Evolutionary conservation across 2,329 filamentous ascomycete genomes (phyloP).

Genomic region (Elsinoe australis): DNA sequence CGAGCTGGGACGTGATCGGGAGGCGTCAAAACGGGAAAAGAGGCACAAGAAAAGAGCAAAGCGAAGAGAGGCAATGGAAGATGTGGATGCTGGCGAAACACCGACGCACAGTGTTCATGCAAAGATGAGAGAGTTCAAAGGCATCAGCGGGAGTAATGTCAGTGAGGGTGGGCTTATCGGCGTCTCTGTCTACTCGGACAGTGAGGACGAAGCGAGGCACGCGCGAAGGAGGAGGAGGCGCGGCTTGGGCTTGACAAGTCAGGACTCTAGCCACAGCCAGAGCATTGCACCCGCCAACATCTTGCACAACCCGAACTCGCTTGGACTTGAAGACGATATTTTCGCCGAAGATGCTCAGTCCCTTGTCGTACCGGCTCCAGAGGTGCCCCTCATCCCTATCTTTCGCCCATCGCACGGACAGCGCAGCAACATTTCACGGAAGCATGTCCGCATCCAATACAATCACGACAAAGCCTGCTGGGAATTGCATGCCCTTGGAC

Average conservation of each 20-base stretch:
- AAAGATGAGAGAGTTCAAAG: slow-evolving; percentile 1
- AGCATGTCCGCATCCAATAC: slow-evolving; percentile 66
- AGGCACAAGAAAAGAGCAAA: slow-evolving; percentile 18
- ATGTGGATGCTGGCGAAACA: slow-evolving; percentile 21
- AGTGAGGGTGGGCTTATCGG: slow-evolving; percentile 28
- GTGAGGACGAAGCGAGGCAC: slow-evolving; percentile 17
- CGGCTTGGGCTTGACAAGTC: slow-evolving; percentile 16
- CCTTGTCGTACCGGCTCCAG: background rate
- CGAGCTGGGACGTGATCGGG: slow-evolving; percentile 63
- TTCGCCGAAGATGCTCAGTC: slow-evolving; percentile 14
- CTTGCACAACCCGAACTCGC: slow-evolving; percentile 15
- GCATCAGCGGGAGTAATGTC: slow-evolving; percentile 23
- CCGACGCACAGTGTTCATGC: slow-evolving; percentile 8
- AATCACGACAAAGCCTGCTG: slow-evolving; percentile 57
- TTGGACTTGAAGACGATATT: slow-evolving; percentile 12
- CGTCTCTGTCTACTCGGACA: slow-evolving; percentile 19
- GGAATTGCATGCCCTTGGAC: slow-evolving; percentile 54
- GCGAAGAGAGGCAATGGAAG: slow-evolving; percentile 19
- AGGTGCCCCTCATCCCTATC: slow-evolving; percentile 53
- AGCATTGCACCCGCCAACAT: slow-evolving; percentile 18
- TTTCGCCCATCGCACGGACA: slow-evolving; percentile 57
- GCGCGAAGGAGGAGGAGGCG: slow-evolving; percentile 31
- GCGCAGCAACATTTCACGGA: slow-evolving; percentile 65
- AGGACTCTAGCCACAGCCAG: slow-evolving; percentile 19
- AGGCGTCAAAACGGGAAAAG: slow-evolving; percentile 37